Base-by-base conservation (phyloP, 345 rosid species). In the Physaria fendleri region DNA sequence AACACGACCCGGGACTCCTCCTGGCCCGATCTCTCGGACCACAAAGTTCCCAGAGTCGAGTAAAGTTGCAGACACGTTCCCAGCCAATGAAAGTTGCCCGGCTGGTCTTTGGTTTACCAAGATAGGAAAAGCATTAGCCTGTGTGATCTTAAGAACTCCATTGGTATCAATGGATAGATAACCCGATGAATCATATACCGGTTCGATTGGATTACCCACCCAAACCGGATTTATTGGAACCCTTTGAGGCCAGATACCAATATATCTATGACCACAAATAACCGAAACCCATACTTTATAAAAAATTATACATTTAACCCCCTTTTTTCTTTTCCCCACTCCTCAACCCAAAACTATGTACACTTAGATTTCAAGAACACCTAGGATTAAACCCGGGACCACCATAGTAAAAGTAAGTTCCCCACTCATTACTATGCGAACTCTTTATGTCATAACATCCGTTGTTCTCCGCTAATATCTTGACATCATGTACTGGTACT, bases 371-470 rank as follows among this genome's bases (percentile, higher is more conserved):
- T 87, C 82, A 93, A 2, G 78, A 69, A 77, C 99, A 93, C 59
- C 47, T 80, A 0, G 82, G 81, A 66, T 85, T 89, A 21, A 71
- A 79, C 39, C 99, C 99, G 0, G 99, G 96, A 1, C 99, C 99
- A 5, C 99, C 99, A 13, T 87, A 87, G 81, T 87, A 93, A 77
- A 93, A 93, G 30, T 85, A 60, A 1, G 92, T 81, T 30, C 99
- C 99, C 99, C 99, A 93, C 54, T 85, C 90, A 46, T 76, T 82
- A 80, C 61, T 87, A 66, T 71, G 78, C 28, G 81, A 76, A 78
- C 84, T 89, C 72, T 78, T 68, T 59, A 93, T 87, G 64, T 89
- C 61, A 80, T 93, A 93, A 71, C 99, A 93, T 51, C 81, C 78
- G n/a, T 90, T 83, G 74, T 87, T 82, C 72, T 93, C 99, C 3